Evolutionary conservation across 345 rosid genomes (phyloP).

Genomic region (Hibiscus trionum): DNA sequence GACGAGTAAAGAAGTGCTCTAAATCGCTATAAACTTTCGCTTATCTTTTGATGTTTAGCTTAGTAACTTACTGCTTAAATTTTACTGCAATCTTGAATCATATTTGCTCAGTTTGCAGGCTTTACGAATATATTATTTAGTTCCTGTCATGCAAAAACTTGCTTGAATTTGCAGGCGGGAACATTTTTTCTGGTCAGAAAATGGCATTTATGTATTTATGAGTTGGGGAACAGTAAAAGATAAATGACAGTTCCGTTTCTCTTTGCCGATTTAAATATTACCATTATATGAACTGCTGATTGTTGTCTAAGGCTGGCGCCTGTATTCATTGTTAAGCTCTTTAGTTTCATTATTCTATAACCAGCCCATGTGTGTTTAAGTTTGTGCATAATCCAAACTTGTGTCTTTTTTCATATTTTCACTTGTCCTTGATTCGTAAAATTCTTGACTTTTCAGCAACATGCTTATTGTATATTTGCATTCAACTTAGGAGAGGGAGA

Average conservation of each 20-base stretch:
- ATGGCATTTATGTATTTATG: not conserved
- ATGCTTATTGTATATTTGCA: not conserved
- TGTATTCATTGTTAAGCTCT: not conserved
- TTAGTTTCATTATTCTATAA: not conserved
- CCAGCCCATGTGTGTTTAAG: not conserved
- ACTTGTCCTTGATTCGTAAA: not conserved
- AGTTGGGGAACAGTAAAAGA: not conserved
- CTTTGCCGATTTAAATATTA: not conserved
- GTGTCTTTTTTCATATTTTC: not conserved
- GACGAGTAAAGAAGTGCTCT: not conserved
- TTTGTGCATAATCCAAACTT: not conserved
- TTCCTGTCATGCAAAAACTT: not conserved
- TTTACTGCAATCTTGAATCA: not conserved
- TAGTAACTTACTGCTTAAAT: not conserved
- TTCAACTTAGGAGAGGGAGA: too few relatives aligned
- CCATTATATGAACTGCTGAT: not conserved
- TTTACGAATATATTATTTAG: not conserved
- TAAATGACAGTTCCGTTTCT: not conserved
- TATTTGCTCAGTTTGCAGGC: not conserved
- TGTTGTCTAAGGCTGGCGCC: not conserved
- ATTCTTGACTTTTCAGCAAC: not conserved
- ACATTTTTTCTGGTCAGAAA: not conserved
- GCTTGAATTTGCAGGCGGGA: not conserved
- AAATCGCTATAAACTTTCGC: not conserved
- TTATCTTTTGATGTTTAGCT: not conserved